These are phyloP conservation scores for Pseudogymnoascus sp. DNA, from an alignment of 2,329 filamentous ascomycete species.

Conservation along the genomic window DNA sequence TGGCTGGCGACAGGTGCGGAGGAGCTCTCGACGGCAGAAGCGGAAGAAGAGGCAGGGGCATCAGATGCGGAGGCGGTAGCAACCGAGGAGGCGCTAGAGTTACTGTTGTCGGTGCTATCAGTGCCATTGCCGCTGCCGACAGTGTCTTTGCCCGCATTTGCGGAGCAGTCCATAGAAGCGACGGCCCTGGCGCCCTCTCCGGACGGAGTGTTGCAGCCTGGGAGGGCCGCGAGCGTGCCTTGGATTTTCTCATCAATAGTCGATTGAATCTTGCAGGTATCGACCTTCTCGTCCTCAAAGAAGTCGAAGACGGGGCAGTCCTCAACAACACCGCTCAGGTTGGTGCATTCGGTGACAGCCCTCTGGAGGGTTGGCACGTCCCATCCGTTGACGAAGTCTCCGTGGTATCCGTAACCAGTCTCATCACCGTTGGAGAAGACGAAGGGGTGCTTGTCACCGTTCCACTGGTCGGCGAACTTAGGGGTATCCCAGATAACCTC, in stretches of 20 bases:
- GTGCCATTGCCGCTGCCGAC: not conserved
- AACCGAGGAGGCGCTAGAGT: not conserved
- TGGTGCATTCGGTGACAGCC: constrained; percentile 41
- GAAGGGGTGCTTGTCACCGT: constrained; percentile 38
- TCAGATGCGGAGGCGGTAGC: not conserved
- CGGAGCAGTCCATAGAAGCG: constrained; percentile 31
- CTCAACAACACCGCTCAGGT: constrained; percentile 34
- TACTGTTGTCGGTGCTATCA: not conserved
- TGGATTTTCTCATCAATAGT: constrained; percentile 35
- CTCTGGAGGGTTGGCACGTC: constrained; percentile 39
- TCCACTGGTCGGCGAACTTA: constrained; percentile 40
- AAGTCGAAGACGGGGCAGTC: constrained; percentile 37
- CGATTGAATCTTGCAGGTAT: constrained; percentile 41
- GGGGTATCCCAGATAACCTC: constrained; percentile 49
- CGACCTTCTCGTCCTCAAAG: constrained; percentile 43
- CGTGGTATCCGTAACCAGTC: constrained; percentile 47
- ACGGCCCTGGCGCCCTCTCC: constrained; percentile 35
- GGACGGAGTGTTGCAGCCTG: constrained; percentile 48
- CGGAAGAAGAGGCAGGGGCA: not conserved
- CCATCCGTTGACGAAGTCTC: constrained; percentile 55
- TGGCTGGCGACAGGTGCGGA: not conserved
- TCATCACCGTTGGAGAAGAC: constrained; percentile 43
- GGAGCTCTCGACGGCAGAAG: not conserved
- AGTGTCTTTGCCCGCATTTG: constrained; percentile 14
- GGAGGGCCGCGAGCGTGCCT: constrained; percentile 37